These are phyloP conservation scores for Microcyclospora tardicrescens DNA, from an alignment of 2,329 filamentous ascomycete species.

Conservation along the genomic window DNA sequence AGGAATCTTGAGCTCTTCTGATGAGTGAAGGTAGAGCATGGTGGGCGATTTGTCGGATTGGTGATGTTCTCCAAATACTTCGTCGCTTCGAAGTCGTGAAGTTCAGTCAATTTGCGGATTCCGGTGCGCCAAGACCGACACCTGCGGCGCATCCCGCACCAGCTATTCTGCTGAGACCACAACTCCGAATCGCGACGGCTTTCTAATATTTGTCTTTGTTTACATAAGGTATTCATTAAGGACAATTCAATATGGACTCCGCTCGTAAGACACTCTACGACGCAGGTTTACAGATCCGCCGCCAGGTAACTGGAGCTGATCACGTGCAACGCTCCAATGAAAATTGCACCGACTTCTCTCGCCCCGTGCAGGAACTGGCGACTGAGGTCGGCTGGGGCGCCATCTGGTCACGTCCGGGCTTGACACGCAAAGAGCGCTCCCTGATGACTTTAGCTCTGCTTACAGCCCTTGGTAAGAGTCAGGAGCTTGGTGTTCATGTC, in stretches of 20 bases:
- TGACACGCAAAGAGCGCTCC: slow-evolving; percentile 1
- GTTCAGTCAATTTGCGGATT: too few species aligned
- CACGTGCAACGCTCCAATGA: slow-evolving; percentile 1
- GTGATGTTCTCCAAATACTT: background rate
- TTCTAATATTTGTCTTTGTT: too few species aligned
- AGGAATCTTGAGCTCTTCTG: slow-evolving; percentile 90
- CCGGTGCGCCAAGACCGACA: too few species aligned
- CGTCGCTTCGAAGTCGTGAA: too few species aligned
- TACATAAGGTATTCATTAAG: background rate
- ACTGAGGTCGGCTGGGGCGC: slow-evolving; percentile 3
- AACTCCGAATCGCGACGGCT: too few species aligned
- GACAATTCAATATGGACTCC: background rate
- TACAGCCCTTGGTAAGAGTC: slow-evolving; percentile 1
- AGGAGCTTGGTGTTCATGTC: slow-evolving; percentile 3
- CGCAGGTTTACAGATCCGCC: background rate
- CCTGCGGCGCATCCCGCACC: too few species aligned
- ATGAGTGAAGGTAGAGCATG: slow-evolving; percentile 99
- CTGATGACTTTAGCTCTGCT: slow-evolving; percentile 2
- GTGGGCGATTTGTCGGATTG: slow-evolving; percentile 45
- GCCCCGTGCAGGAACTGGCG: slow-evolving; percentile 1
- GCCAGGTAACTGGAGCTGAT: background rate
- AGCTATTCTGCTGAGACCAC: too few species aligned
- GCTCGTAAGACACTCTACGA: slow-evolving; percentile 1
- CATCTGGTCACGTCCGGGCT: slow-evolving; percentile 2
- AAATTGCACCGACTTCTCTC: slow-evolving; percentile 2